A percentile compares a stretch with the other conserved stretches of the same genome.
phyloP scores from a whole-genome alignment of 306 rosid species.

The Ormosia semicastrata region DNA sequence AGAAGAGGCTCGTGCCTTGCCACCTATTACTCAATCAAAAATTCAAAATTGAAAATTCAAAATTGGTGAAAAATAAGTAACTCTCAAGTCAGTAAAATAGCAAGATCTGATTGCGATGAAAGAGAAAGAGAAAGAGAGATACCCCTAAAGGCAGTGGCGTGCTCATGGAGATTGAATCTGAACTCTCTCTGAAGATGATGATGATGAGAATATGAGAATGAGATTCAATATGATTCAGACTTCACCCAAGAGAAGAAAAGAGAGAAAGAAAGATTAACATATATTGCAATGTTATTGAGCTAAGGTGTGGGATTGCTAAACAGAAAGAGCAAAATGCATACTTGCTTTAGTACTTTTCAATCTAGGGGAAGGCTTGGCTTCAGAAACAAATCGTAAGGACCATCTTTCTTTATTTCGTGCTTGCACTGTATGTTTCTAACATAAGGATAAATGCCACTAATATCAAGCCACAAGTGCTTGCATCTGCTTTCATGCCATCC shows the following conservation, averaged over 20 bases:
- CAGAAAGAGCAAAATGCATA: no score
- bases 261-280: no score
- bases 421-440: conserved; percentile 8
- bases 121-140: not conserved
- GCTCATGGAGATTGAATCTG: conserved; percentile 29
- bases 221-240: not conserved
- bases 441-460: conserved; percentile 26
- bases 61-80: no score
- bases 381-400: not conserved
- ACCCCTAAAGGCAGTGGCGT: conserved; percentile 57
- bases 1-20: conserved; percentile 47
- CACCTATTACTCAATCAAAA: not conserved
- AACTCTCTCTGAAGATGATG: not conserved
- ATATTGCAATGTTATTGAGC: no score
- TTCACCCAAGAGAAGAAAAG: not conserved
- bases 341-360: not conserved
- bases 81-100: not conserved
- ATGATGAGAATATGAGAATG: not conserved
- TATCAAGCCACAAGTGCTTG: not conserved
- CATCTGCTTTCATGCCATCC: not conserved
- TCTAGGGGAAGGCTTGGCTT: not conserved
- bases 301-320: no score
- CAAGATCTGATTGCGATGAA: not conserved
- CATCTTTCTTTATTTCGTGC: not conserved
- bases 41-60: no score